A percentile compares a stretch with the other conserved stretches of the same genome.
Evolutionary conservation across 257 asterid genomes (phyloP).

Genomic region (Nicotiana paniculata): DNA sequence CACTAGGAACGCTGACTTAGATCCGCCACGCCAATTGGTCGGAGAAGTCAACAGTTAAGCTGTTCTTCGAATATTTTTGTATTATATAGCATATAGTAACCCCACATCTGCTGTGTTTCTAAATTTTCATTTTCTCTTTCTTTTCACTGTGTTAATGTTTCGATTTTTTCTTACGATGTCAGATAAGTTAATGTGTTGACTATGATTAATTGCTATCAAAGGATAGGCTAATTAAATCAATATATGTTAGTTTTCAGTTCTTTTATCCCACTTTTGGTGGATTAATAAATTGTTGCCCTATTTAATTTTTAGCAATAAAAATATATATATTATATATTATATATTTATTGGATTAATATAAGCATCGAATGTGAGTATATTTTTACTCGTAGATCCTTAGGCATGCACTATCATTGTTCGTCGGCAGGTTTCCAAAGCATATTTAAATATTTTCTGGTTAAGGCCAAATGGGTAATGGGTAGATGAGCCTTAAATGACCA

Average conservation of each 20-base stretch:
- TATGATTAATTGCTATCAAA: constrained; percentile 34
- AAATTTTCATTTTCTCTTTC: neutral
- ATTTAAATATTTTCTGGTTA: neutral
- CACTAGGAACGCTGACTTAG: constrained; percentile 22
- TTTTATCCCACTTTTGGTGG: neutral
- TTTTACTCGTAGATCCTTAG: constrained; percentile 1
- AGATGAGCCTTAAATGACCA: constrained; percentile 10
- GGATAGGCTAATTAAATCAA: constrained; percentile 34
- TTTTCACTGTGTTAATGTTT: neutral
- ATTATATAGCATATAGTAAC: constrained; percentile 34
- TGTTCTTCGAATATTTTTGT: constrained; percentile 24
- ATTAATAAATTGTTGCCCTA: neutral
- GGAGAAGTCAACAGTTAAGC: neutral
- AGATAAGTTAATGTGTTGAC: constrained; percentile 45
- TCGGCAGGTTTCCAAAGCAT: neutral
- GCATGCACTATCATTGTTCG: constrained; percentile 12
- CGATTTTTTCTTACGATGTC: constrained; percentile 11
- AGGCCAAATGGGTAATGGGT: constrained; percentile 7
- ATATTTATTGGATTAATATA: too few species aligned
- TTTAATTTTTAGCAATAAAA: too few species aligned
- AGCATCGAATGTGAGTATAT: too few species aligned
- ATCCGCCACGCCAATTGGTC: neutral
- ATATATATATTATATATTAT: too few species aligned
- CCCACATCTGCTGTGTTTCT: constrained; percentile 32
- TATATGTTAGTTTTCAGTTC: constrained; percentile 12